Base-by-base conservation (phyloP, 1,284 basidiomycete species). In the Marasmius tenuissimus region DNA sequence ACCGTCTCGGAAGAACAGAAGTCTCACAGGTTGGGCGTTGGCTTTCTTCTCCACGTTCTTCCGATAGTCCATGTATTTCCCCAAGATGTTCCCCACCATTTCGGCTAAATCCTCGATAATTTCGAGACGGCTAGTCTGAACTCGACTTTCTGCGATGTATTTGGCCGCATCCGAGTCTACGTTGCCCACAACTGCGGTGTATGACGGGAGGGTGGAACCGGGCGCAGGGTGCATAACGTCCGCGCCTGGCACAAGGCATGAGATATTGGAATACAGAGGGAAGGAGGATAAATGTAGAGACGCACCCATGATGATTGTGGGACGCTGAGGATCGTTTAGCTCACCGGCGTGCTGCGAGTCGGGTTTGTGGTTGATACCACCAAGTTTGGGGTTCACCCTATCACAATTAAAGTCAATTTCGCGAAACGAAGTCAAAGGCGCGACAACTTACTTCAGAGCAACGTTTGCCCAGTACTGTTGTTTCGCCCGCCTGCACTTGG, bases 191-290 rank as follows among this genome's bases (percentile, higher is more conserved):
- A 93, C 75, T 1, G 90, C 80, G 0, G 90, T 87, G 70, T 91
- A 92, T 0, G 92, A 93, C 0, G 91, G 92, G 3, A 85, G 87
- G 12, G 82, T 82, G 0, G 87, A 84, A 10, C 91, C 90, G 18
- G 91, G 89, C 6, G 89, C 82, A 9, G 91, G 91, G 69, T 93
- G 91, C 34, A 91, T 88, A 42, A 90, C 89, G 72, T 93, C 89
- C 16, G 90, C 88, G 66, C 89, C 86, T 84, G 61, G 63, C n/a
- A 57, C 37, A n/a, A 54, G n/a, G 38, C 27, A 58, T 53, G 52
- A 34, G 57, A 38, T 20, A 40, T 39, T 59, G 61, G 52, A 61
- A 52, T 63, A 57, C 3, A 47, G 51, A 14, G 45, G 20, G 45
- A 11, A n/a, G 45, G 0, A 20, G 47, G 33, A 52, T 7, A 40